Conservation (phyloP, 192 early-diverging fungal genomes). For the Backusella macrospora region DNA sequence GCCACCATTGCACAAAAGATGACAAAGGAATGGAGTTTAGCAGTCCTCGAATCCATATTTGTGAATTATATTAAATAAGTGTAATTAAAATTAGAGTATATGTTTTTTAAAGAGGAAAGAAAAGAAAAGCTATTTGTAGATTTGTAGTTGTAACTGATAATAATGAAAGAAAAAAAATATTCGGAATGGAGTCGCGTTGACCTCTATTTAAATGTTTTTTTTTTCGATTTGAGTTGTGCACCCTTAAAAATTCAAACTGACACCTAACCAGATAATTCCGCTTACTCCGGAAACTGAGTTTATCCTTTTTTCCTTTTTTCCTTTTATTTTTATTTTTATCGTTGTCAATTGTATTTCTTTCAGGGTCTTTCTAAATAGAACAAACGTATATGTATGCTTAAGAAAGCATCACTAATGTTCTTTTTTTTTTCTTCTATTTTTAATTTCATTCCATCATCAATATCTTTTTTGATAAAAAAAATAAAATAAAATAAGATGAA, state of each 20-base stretch:
- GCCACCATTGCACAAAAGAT: slow-evolving; percentile 38
- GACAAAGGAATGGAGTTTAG: slow-evolving; percentile 29
- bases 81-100: not conserved
- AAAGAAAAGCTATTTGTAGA: not conserved
- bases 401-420: not conserved
- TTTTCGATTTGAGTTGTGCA: not conserved
- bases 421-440: not conserved
- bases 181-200: not conserved
- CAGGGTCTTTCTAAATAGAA: slow-evolving; percentile 1
- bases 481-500: not conserved
- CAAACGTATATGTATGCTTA: not conserved
- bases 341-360: not conserved
- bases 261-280: slow-evolving; percentile 13
- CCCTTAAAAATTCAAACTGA: not conserved
- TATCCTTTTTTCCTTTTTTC: not conserved
- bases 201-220: slow-evolving; percentile 12
- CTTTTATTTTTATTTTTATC: no score
- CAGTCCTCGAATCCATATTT: slow-evolving; percentile 31
- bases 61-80: not conserved
- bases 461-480: not conserved
- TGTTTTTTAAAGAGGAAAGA: not conserved
- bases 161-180: not conserved
- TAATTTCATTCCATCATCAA: not conserved
- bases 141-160: not conserved
- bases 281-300: slow-evolving; percentile 3